Base-by-base conservation (phyloP, 805 yeast genomes). In the Kluyveromyces nonfermentans region DNA sequence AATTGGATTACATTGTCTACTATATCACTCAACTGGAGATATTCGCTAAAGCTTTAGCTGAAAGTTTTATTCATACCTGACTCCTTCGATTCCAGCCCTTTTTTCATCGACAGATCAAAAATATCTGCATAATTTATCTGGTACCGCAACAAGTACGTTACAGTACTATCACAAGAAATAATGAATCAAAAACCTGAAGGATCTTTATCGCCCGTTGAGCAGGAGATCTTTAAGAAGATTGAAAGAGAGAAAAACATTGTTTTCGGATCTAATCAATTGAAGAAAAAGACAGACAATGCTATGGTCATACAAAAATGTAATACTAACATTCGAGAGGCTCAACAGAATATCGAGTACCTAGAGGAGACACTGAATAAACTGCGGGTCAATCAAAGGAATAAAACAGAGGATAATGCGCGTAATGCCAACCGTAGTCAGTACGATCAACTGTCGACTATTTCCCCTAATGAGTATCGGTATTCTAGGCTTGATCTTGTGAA, bases 251-350 rank as follows among this genome's bases (percentile, higher is more conserved):
- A 73, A 56, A 88, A 85, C 59, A 82, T 90, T 64, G 86, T 90
- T 39, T 80, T 78, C 47, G 97, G 97, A 43, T 93, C 95, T 44
- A 79, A 83, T 46, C 75, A 82, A 49, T 68, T 93, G 69, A 80
- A 85, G 60, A 80, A 80, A 60, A 80, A 79, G 51, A 85, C 97
- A 10, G 66, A 73, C 48, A 93, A 93, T 64, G 71, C 82, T 32
- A 78, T 76, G 52, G 96, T 90, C 38, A 87, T 89, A 52, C 94
- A 86, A 62, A 80, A 84, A 59, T 89, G 97, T 69, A 89, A 87
- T 65, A 78, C 87, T 21, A 86, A 82, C 55, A 88, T 93, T 53
- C 72, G 90, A 50, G 98, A 93, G 56, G 89, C 97, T 2, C 86
- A 85, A 57, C 80, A 86, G 51, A 93, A 90, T 63, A 84, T 93